Evolutionary conservation across 345 rosid genomes (phyloP).

Genomic region (Citrus medica): DNA sequence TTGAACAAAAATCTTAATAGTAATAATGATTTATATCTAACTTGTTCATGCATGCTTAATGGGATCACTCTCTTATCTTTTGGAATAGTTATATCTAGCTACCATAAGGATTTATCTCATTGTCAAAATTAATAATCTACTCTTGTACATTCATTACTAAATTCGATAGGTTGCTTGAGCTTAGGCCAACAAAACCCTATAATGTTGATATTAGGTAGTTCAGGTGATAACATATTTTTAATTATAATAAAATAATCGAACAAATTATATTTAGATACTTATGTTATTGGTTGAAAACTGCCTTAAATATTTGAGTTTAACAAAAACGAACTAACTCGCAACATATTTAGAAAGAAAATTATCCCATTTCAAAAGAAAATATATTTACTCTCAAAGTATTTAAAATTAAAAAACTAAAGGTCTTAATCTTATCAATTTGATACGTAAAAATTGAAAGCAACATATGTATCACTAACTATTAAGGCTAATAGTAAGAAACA

Average conservation of each 20-base stretch:
- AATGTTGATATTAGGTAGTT: background rate
- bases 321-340: accelerated
- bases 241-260: too few relatives aligned
- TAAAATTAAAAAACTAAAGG: too few relatives aligned
- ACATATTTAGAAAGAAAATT: too few relatives aligned
- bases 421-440: too few relatives aligned
- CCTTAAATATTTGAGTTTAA: too few relatives aligned
- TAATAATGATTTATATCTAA: background rate
- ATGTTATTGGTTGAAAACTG: too few relatives aligned
- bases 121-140: background rate
- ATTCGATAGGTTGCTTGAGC: background rate
- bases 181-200: background rate
- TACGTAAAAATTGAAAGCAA: too few relatives aligned
- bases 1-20: background rate
- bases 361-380: too few relatives aligned
- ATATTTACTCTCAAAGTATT: too few relatives aligned
- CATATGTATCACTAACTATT: too few relatives aligned
- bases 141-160: background rate
- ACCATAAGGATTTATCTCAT: background rate
- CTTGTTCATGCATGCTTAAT: background rate
- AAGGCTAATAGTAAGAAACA: background rate
- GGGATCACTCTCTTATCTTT: background rate
- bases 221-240: too few relatives aligned
- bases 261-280: too few relatives aligned
- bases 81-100: background rate